Evolutionary conservation across 2,329 filamentous ascomycete genomes (phyloP).

Genomic region (Xylaria sp.): DNA sequence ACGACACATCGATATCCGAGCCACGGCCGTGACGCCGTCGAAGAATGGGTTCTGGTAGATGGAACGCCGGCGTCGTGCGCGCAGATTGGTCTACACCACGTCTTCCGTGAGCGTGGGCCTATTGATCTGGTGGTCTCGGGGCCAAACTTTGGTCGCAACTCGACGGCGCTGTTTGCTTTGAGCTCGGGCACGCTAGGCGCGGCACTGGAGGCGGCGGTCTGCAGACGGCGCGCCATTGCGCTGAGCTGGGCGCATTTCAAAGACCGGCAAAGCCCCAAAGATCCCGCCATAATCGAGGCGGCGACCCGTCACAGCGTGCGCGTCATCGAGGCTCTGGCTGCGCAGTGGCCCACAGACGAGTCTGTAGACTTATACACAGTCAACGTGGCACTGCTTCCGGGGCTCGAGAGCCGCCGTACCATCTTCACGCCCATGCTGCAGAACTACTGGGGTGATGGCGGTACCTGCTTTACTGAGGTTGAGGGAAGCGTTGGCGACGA

Average conservation of each 20-base stretch:
- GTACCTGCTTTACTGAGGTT: slow-evolving; percentile 85
- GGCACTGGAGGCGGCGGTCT: slow-evolving; percentile 80
- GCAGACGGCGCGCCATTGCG: slow-evolving; percentile 77
- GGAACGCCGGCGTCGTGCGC: slow-evolving; percentile 84
- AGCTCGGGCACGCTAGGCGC: slow-evolving; percentile 82
- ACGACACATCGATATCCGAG: slow-evolving; percentile 63
- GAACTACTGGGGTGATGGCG: slow-evolving; percentile 89
- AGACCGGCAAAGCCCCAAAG: slow-evolving; percentile 78
- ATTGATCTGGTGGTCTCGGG: slow-evolving; percentile 82
- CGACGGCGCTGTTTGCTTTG: slow-evolving; percentile 80
- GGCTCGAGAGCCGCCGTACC: slow-evolving; percentile 75
- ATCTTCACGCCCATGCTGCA: slow-evolving; percentile 89
- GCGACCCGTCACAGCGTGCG: slow-evolving; percentile 78
- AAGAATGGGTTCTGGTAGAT: slow-evolving; percentile 85
- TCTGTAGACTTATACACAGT: slow-evolving; percentile 87
- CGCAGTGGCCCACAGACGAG: slow-evolving; percentile 74
- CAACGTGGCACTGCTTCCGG: slow-evolving; percentile 86
- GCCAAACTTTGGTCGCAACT: slow-evolving; percentile 86
- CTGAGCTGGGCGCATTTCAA: slow-evolving; percentile 91
- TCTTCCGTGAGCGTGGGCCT: slow-evolving; percentile 76
- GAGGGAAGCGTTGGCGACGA: slow-evolving; percentile 72
- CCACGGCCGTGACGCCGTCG: slow-evolving; percentile 60
- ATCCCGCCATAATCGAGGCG: slow-evolving; percentile 80
- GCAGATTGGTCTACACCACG: slow-evolving; percentile 84
- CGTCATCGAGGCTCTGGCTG: slow-evolving; percentile 80